Evolutionary conservation across 2,329 filamentous ascomycete genomes (phyloP).

Genomic region (Fusarium brachygibbosum): DNA sequence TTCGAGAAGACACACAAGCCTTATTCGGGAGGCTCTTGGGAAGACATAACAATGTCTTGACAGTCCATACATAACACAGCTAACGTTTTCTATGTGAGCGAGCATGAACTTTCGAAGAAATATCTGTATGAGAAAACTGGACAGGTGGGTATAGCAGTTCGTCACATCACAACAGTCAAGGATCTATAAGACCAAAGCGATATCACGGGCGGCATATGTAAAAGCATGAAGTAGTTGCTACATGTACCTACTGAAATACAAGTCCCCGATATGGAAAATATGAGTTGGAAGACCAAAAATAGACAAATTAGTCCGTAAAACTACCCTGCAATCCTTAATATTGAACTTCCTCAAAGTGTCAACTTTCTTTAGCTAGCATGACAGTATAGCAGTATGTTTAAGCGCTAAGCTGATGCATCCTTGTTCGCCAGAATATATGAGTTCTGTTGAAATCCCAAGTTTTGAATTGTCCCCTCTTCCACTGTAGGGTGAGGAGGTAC

Average conservation of each 20-base stretch:
- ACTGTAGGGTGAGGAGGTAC: background rate
- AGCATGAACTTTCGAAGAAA: no score
- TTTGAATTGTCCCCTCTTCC: background rate
- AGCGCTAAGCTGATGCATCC: accelerated
- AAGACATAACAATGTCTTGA: no score
- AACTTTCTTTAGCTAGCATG: background rate
- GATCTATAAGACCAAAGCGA: background rate
- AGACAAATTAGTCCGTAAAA: no score
- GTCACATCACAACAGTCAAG: background rate
- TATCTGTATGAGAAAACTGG: background rate
- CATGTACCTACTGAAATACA: no score
- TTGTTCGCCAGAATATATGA: background rate
- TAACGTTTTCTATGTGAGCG: no score
- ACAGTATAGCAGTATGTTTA: background rate
- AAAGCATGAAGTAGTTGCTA: no score
- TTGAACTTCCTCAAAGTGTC: background rate
- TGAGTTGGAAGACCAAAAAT: no score
- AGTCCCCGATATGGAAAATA: no score
- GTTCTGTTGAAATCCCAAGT: background rate
- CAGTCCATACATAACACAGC: no score
- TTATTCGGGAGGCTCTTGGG: no score
- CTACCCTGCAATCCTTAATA: background rate
- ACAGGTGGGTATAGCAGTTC: background rate
- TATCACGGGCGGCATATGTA: accelerated
- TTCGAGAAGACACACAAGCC: no score